Percentiles rank a stretch among this genome's conserved stretches.
phyloP scores from a whole-genome alignment of 1,284 basidiomycete species.

The Dichomitus squalens region DNA sequence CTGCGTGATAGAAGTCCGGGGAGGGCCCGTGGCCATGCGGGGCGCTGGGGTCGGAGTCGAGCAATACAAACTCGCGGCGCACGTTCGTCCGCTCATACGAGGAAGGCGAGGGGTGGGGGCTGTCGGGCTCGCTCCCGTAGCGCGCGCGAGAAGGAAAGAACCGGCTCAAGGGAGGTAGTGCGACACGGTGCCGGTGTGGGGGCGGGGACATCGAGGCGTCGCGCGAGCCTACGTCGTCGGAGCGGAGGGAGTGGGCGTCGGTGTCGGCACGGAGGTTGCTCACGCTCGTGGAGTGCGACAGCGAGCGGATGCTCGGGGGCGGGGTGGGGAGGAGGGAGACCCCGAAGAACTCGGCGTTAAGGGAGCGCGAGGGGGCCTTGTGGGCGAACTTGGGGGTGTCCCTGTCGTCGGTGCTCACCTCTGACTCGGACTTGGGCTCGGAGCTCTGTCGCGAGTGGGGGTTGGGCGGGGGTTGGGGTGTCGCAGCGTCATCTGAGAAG shows the following conservation, averaged over 20 bases:
- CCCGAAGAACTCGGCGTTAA: slow-evolving; percentile 37
- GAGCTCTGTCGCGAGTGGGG: slow-evolving; percentile 26
- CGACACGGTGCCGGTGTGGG: slow-evolving; percentile 16
- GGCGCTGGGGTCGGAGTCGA: slow-evolving; percentile 18
- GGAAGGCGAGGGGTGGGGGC: slow-evolving; percentile 13
- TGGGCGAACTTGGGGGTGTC: slow-evolving; percentile 26
- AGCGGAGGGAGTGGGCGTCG: slow-evolving; percentile 14
- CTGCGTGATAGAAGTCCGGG: slow-evolving; percentile 4
- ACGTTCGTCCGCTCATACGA: slow-evolving; percentile 21
- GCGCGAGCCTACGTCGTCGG: slow-evolving; percentile 25
- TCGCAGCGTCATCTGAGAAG: slow-evolving; percentile 25
- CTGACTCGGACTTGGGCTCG: slow-evolving; percentile 19
- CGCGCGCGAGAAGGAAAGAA: slow-evolving; percentile 38
- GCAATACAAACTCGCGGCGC: slow-evolving; percentile 26
- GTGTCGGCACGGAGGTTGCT: background rate
- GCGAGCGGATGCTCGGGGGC: slow-evolving; percentile 30
- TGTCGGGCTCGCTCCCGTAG: slow-evolving; percentile 28
- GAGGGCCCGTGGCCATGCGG: background rate
- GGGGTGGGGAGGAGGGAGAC: slow-evolving; percentile 32
- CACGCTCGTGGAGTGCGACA: slow-evolving; percentile 14
- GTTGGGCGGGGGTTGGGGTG: slow-evolving; percentile 31
- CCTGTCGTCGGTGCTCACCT: slow-evolving; percentile 18
- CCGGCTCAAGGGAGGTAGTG: slow-evolving; percentile 33
- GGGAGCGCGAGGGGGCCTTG: slow-evolving; percentile 29
- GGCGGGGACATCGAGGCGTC: slow-evolving; percentile 32